Percentiles rank a stretch among this genome's conserved stretches.
These are phyloP conservation scores for Boletus pseudo-olivaceus DNA, from an alignment of 768 basidiomycete species.

Conservation along the genomic window DNA sequence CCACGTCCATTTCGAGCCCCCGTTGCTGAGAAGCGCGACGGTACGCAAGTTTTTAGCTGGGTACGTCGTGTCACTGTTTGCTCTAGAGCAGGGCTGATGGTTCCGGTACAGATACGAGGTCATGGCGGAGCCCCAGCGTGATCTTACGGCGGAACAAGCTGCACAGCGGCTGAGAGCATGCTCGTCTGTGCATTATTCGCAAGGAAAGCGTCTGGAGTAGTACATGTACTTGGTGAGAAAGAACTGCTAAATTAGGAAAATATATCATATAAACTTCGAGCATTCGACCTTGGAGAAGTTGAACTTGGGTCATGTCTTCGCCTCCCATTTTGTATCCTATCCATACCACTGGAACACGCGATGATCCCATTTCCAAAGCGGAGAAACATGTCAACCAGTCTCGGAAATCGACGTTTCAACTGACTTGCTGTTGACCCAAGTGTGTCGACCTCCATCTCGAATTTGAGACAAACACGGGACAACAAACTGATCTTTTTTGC, in stretches of 20 bases:
- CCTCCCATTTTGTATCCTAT: no score
- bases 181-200: conserved; percentile 57
- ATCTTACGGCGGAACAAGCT: conserved; percentile 87
- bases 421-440: no score
- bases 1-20: conserved; percentile 86
- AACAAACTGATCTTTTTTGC: conserved; percentile 1
- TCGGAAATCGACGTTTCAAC: no score
- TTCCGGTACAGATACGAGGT: conserved; percentile 65
- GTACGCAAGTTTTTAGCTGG: conserved; percentile 90
- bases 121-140: conserved; percentile 87
- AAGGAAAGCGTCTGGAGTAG: neutral
- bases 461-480: conserved; percentile 15
- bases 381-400: no score
- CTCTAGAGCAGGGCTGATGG: neutral
- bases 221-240: neutral
- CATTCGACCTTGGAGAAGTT: no score
- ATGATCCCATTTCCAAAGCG: no score
- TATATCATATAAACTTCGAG: no score
- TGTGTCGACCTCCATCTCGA: no score
- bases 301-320: no score
- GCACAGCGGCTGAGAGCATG: conserved; percentile 58
- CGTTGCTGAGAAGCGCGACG: conserved; percentile 74
- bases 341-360: no score
- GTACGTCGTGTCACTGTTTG: conserved; percentile 37
- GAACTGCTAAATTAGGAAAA: no score